Conservation (phyloP, 176 grass and related monocot genomes). For the Cenchrus purpureus region DNA sequence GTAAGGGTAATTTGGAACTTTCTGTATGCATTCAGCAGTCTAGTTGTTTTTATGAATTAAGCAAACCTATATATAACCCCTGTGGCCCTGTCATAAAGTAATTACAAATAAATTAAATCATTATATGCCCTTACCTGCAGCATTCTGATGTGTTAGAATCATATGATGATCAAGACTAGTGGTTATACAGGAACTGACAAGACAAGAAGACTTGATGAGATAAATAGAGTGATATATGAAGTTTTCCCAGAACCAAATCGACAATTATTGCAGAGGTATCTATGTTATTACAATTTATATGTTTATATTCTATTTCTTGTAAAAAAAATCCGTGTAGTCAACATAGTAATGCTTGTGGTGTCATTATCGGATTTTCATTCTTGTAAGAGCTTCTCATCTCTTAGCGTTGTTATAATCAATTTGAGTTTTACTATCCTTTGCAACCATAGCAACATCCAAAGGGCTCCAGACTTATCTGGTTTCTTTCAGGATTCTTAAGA, state of each 20-base stretch:
- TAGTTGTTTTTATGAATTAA: slow-evolving; percentile 39
- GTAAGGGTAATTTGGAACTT: slow-evolving; percentile 62
- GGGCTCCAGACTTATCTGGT: slow-evolving; percentile 36
- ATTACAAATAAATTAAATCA: slow-evolving; percentile 26
- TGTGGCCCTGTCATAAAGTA: slow-evolving; percentile 24
- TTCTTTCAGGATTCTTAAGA: slow-evolving; percentile 93
- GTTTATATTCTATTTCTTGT: slow-evolving; percentile 2
- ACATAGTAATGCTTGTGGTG: not conserved
- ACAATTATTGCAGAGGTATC: slow-evolving; percentile 82
- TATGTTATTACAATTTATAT: not conserved
- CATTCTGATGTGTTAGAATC: slow-evolving; percentile 35
- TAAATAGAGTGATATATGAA: slow-evolving; percentile 83
- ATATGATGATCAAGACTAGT: slow-evolving; percentile 45
- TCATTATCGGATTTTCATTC: slow-evolving; percentile 28
- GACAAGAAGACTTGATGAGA: slow-evolving; percentile 68
- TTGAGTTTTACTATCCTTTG: slow-evolving; percentile 28
- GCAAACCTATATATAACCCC: not conserved
- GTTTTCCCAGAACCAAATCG: slow-evolving; percentile 94
- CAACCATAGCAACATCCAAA: slow-evolving; percentile 23
- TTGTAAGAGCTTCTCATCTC: not conserved
- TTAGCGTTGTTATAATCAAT: not conserved
- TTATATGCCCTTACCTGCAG: slow-evolving; percentile 23
- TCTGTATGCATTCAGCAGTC: slow-evolving; percentile 20
- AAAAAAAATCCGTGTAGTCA: slow-evolving; percentile 17
- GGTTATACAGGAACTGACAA: slow-evolving; percentile 72